Percentiles rank a stretch among this genome's conserved stretches.
phyloP scores from a whole-genome alignment of 1,139 yeast species.

The Meyerozyma sp. region DNA sequence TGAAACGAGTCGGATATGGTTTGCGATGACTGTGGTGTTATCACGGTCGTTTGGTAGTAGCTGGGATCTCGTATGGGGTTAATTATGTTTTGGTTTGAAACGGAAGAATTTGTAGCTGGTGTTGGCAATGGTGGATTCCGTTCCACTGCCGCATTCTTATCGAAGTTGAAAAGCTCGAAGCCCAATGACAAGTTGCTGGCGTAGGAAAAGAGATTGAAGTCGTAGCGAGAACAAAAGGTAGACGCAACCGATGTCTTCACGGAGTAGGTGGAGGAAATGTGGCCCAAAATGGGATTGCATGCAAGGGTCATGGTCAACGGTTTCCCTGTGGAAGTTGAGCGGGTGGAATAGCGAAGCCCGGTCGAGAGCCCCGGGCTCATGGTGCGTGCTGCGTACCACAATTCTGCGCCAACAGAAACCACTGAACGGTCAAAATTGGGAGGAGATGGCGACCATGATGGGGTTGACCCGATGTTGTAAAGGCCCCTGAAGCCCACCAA shows the following conservation, averaged over 20 bases:
- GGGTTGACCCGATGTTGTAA: conserved; percentile 53
- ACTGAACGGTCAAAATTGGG: conserved; percentile 44
- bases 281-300: conserved; percentile 87
- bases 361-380: conserved; percentile 85
- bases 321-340: conserved; percentile 80
- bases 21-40: conserved; percentile 8
- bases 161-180: conserved; percentile 65
- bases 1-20: conserved; percentile 52
- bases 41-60: conserved; percentile 20
- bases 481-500: conserved; percentile 78
- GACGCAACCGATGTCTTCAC: conserved; percentile 74
- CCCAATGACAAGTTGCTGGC: conserved; percentile 86
- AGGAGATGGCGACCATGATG: conserved; percentile 21
- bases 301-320: conserved; percentile 88
- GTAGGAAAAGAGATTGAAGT: conserved; percentile 86
- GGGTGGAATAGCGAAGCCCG: conserved; percentile 79
- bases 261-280: conserved; percentile 82
- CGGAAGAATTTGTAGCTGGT: not conserved
- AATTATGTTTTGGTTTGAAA: conserved; percentile 3
- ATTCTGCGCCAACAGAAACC: conserved; percentile 75
- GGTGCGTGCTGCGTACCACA: conserved; percentile 82
- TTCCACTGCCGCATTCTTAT: not conserved
- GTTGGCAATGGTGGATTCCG: not conserved
- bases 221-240: conserved; percentile 80
- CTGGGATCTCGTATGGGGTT: conserved; percentile 24